phyloP scores from a whole-genome alignment of 2,329 filamentous ascomycete genomes.

The Xylariaceae sp. region DNA sequence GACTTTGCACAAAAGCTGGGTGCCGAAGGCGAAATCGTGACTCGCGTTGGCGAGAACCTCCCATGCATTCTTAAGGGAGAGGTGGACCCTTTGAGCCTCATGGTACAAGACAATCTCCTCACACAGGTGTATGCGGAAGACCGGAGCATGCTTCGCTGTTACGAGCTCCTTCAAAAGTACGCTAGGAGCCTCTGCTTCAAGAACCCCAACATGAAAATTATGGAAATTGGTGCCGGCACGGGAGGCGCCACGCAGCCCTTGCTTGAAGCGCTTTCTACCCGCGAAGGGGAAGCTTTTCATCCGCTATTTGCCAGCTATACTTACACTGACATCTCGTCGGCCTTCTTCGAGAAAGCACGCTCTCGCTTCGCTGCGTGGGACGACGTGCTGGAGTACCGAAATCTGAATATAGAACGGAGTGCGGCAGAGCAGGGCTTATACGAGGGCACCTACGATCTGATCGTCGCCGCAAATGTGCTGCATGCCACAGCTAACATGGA shows the following conservation, averaged over 20 bases:
- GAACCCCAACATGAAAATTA: slow-evolving; percentile 6
- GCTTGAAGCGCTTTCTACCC: slow-evolving; percentile 20
- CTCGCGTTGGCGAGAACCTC: slow-evolving; percentile 6
- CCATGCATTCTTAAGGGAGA: slow-evolving; percentile 5
- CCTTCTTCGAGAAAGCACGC: slow-evolving; percentile 33
- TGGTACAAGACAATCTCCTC: slow-evolving; percentile 8
- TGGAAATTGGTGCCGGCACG: slow-evolving; percentile 15
- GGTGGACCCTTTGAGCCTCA: slow-evolving; percentile 7
- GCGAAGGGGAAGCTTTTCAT: slow-evolving; percentile 1
- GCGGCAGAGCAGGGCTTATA: slow-evolving; percentile 5
- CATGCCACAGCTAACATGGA: slow-evolving; percentile 18
- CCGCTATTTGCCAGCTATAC: slow-evolving; percentile 17
- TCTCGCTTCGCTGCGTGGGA: slow-evolving; percentile 19
- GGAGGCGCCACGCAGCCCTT: slow-evolving; percentile 11
- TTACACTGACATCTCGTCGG: slow-evolving; percentile 38
- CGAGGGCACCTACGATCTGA: slow-evolving; percentile 2
- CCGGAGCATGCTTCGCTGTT: slow-evolving; percentile 3
- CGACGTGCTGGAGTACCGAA: slow-evolving; percentile 12
- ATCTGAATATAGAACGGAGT: slow-evolving; percentile 3
- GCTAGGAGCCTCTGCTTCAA: slow-evolving; percentile 9
- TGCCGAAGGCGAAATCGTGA: slow-evolving; percentile 6
- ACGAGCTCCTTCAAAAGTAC: slow-evolving; percentile 9
- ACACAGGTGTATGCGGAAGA: slow-evolving; percentile 5
- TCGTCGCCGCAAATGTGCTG: slow-evolving; percentile 14
- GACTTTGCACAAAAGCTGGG: slow-evolving; percentile 5